Base-by-base conservation (phyloP, 306 rosid genomes). In the Ziziphus jujuba region DNA sequence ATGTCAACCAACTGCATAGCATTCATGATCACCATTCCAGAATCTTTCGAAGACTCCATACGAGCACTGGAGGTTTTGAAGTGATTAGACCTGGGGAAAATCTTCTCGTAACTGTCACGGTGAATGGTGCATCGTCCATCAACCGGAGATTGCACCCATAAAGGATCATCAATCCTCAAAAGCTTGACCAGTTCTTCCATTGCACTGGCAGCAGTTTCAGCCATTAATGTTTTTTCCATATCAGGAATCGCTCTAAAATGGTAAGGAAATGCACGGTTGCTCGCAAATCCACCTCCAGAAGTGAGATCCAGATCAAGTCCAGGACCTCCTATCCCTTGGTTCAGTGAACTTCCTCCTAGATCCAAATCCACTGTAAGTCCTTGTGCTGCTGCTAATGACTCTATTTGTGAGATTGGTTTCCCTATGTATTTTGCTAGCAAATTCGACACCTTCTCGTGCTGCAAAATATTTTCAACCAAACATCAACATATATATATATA, bases 41-140 rank as follows among this genome's bases (percentile, higher is more conserved):
- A 80, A 63, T 85, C 83, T 79, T 85, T 92, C 0, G 98, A 84
- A 20, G 96, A 63, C 66, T 92, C 98, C 0, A 58, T 23, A 2
- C 68, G 75, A 1, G 70, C 79, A 57, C 21, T 44, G 17, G 79
- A 17, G 6, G 49, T 60, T 2, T 10, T 74, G 15, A 79, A 80
- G 66, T 38, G 66, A 58, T 35, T 72, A 38, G 43, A 45, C 61
- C 52, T 78, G 1, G 59, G 72, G 38, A 75, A 85, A 0, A 67
- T 49, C 45, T 28, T 73, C 1, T 75, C 84, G n/a, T 92, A 92
- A 40, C 19, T 60, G 1, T 82, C 82, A 3, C 81, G 82, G 23
- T 75, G 80, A 71, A 92, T 82, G 45, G 73, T 7, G 36, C 34
- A 69, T 17, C 73, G 72, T 6, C 69, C 86, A 9, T 76, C 73